Base-by-base conservation (phyloP, 192 early-diverging fungal genomes). In the Thamnidium elegans region DNA sequence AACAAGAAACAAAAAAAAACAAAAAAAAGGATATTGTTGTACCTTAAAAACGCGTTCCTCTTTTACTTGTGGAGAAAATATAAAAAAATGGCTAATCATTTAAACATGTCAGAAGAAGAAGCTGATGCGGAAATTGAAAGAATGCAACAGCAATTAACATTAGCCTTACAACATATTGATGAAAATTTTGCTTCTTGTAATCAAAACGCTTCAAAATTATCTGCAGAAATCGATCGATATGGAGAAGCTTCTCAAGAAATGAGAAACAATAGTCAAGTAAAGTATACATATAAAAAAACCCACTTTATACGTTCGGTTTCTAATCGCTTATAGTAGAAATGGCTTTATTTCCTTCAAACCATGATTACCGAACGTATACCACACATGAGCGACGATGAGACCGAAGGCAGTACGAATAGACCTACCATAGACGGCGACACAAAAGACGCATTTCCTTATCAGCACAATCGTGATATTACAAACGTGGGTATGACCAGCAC, bases 131-230 rank as follows among this genome's bases (percentile, higher is more conserved):
- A 82, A 44, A 67, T 82, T 21, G 83, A 85, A 66, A 77, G 78
- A 31, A 56, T 85, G 31, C 74, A 85, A 23, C 83, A 85, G 52
- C 72, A 74, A 48, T 82, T 85, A 43, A 85, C 83, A 10, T 71
- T 79, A 31, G 79, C 80, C 8, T 62, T 85, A 9, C 83, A 82
- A 66, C 73, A 73, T 9, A 79, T 82, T 52, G 83, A 85, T 69
- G 68, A 85, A 21, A 82, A 79, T 60, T 85, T 85, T 59, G 74
- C 80, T 0, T 53, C 69, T n/a, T 79, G 83, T 43, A 79, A 85
- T 45, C 78, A 74, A 30, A 80, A 70, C 61, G 76, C 79, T 11
- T 70, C 80, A 15, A 67, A 75, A n/a, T 70, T 85, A 17, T 68
- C 82, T 17, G 80, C 83, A 4, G 75, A 77, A 51, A 69, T 85